Base-by-base conservation (phyloP, 192 early-diverging fungal species). In the Coemansia sp. region DNA sequence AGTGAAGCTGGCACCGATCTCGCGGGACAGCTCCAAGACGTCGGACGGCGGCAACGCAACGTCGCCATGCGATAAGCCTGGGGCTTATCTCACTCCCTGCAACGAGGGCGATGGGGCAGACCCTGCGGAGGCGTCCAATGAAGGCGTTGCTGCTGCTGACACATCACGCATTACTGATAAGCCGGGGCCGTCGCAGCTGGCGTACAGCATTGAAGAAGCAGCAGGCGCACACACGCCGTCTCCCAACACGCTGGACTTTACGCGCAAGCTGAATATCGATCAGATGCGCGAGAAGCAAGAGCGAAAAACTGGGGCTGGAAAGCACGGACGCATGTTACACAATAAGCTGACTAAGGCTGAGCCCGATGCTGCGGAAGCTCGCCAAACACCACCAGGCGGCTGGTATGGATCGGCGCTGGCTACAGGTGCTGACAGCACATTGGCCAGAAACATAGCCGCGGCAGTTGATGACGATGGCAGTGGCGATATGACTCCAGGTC, bases 181-280 rank as follows among this genome's bases (percentile, higher is more conserved):
- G n/a, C 61, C 64, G 21, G 77, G 71, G n/a, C 71, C 77, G 18
- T 61, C 61, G 17, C 77, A 79, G 61, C 71, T 79, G 50, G 77
- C 68, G 10, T 74, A 64, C 46, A 73, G 42, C 10, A 74, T 79
- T 24, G 77, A 74, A 20, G 77, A 79, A 53, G 77, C 77, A 2
- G 68, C 56, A 2, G 77, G 77, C 5, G 71, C 64, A 3, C 62
- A 79, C 42, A 79, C 68, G 38, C 77, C 77, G 49, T 71, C 77
- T 26, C 58, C 66, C 23, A 67, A 70, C 48, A 79, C 77, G 46
- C 64, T 79, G 49, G 77, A 73, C 54, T 79, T 74, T 65, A 73
- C 77, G 12, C 77, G 77, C 65, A 79, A 74, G 67, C 67, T 55
- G 64, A 79, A 73, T 50, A 34, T 70, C 8, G 68, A 79, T 31